Evolutionary conservation across 1,139 yeast genomes (phyloP), one percentile per base, ranked within the genome.

Genomic region (Groenewaldozyma sp.): DNA sequence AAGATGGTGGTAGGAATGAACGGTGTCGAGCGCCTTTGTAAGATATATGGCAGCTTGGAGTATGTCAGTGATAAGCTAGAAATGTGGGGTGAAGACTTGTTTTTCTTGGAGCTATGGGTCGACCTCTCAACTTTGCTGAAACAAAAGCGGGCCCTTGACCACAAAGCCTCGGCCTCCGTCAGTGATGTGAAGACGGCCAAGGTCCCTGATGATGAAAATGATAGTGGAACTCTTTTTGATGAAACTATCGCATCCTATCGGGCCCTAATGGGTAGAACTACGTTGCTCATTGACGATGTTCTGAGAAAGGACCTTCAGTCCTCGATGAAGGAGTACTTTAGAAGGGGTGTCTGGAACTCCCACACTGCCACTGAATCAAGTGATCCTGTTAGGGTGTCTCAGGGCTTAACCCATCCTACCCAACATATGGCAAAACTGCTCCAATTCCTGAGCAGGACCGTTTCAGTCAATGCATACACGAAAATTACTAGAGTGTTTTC

Each of bases 81-180:
- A 29, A 64, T 64, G 38, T 81, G 91, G 88, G 74, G 78, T 29
- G 74, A 77, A 40, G 79, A 78, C 36, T 58, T 78, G 34, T 67
- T 78, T 9, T 82, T 79, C 53, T 63, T 81, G 14, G 82, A 78
- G 51, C 61, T 82, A 32, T 78, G 82, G 63, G 67, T 67, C 34
- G 59, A 53, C 31, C 52, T 63, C 6, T 51, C 56, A n/a, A 43
- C 37, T 19, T 45, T 52, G 19, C 44, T 50, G 2, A 22, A 40
- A 7, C 29, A 33, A n/a, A 41, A 44, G 24, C 40, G 43, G 33
- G 38, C 39, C 3, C 43, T 47, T 19, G 48, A 48, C 24, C 38
- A 41, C n/a, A 39, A 41, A 27, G 42, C 37, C n/a, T 27, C 26
- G 3, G 21, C 31, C 4, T 10, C 28, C 5, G 18, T 20, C 10